These are phyloP conservation scores for Vachellia collinsii DNA, from an alignment of 306 rosid genomes.

Conservation along the genomic window DNA sequence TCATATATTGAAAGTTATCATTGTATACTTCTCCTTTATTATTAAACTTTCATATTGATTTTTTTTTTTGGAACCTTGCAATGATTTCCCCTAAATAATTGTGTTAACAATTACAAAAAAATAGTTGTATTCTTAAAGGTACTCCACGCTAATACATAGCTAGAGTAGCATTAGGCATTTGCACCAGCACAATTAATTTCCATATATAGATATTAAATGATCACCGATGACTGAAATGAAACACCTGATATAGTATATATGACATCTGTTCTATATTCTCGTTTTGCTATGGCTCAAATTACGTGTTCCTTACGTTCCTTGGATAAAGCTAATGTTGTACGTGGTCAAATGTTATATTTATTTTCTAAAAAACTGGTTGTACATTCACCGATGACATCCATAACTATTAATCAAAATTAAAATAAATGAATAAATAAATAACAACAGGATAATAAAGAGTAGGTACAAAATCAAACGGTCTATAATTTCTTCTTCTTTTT, in stretches of 20 bases:
- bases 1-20: no score
- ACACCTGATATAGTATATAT: background rate
- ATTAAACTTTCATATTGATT: no score
- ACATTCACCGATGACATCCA: background rate
- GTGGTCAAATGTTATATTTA: background rate
- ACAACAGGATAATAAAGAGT: background rate
- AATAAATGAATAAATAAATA: background rate
- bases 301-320: conserved; percentile 27
- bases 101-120: no score
- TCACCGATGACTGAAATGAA: background rate
- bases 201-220: background rate
- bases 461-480: conserved; percentile 25
- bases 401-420: background rate
- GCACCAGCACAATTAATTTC: background rate
- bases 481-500: background rate
- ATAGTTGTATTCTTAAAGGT: background rate
- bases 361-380: background rate
- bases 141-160: background rate
- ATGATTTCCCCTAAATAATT: no score
- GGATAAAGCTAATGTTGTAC: background rate
- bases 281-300: background rate
- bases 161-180: background rate
- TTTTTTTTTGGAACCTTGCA: no score
- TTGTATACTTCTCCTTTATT: no score
- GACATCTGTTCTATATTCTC: background rate